Evolutionary conservation across 1,284 basidiomycete species (phyloP).

Genomic region (Athelia psychrophila): DNA sequence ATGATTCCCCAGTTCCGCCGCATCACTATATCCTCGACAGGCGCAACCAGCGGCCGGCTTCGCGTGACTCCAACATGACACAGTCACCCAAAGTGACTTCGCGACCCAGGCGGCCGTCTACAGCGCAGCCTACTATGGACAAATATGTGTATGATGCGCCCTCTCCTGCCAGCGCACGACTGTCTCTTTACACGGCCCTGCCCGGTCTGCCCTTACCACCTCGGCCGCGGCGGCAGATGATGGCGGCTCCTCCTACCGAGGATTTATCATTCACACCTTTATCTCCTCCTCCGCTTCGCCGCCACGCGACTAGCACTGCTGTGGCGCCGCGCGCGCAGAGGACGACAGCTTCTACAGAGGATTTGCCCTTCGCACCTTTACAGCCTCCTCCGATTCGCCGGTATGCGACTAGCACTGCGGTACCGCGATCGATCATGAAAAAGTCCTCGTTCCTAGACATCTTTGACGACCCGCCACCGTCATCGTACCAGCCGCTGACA

Average conservation of each 20-base stretch:
- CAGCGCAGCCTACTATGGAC: conserved; percentile 14
- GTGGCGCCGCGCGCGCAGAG: too few relatives aligned
- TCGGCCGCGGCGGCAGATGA: conserved; percentile 22
- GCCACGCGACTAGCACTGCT: conserved; percentile 20
- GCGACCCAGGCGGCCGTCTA: conserved; percentile 24
- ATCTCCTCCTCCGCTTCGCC: conserved; percentile 31
- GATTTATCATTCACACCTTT: conserved; percentile 22
- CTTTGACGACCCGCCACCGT: conserved; percentile 43
- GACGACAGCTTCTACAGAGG: too few relatives aligned
- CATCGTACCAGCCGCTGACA: conserved; percentile 15
- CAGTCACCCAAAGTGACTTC: conserved; percentile 17
- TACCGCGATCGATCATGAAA: conserved; percentile 45
- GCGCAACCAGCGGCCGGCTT: conserved; percentile 18
- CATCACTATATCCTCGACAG: conserved; percentile 29
- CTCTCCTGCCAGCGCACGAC: conserved; percentile 14
- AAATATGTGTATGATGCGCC: not conserved
- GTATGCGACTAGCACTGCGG: conserved; percentile 21
- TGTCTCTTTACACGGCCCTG: not conserved
- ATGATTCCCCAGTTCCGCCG: conserved; percentile 6
- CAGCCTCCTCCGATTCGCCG: conserved; percentile 31
- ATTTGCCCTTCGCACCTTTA: conserved; percentile 21
- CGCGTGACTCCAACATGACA: conserved; percentile 21
- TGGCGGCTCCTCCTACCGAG: conserved; percentile 24
- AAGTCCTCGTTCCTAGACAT: conserved; percentile 74
- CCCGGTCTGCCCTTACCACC: conserved; percentile 34